These are phyloP conservation scores for Cornus controversa DNA, from an alignment of 148 eudicot genomes.

Conservation along the genomic window DNA sequence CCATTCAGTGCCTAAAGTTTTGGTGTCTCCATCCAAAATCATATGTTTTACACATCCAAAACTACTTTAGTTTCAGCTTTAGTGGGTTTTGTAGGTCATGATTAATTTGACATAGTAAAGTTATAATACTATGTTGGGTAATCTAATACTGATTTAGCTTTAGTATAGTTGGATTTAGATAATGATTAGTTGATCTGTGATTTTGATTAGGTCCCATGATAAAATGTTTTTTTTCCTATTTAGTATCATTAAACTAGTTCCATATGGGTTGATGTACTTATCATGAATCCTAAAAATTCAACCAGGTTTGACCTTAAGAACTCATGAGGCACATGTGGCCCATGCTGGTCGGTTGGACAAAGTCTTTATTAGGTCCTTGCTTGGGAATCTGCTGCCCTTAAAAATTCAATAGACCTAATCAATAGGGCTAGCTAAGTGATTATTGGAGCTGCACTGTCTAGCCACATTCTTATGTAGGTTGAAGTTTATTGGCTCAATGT, in stretches of 20 bases:
- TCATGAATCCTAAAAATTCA: background rate
- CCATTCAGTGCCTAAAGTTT: too few species aligned
- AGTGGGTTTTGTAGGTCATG: too few species aligned
- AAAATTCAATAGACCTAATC: background rate
- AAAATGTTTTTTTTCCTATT: background rate
- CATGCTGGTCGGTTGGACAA: background rate
- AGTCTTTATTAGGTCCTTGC: background rate
- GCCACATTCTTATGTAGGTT: background rate
- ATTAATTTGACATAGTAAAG: too few species aligned
- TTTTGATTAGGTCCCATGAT: background rate
- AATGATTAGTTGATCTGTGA: background rate
- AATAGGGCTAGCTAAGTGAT: background rate
- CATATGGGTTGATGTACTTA: background rate
- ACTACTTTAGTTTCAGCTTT: too few species aligned
- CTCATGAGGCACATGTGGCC: background rate
- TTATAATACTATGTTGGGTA: too few species aligned
- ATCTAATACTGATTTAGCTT: too few species aligned
- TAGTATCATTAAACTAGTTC: background rate
- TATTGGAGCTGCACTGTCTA: background rate
- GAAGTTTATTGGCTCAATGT: conserved; percentile 20
- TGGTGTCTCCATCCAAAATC: too few species aligned
- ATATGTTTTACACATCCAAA: too few species aligned
- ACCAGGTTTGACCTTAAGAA: background rate
- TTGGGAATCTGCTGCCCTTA: background rate
- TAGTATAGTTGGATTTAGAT: background rate